Evolutionary conservation across 768 basidiomycete species (phyloP).

Genomic region (Tricholoma sp.): DNA sequence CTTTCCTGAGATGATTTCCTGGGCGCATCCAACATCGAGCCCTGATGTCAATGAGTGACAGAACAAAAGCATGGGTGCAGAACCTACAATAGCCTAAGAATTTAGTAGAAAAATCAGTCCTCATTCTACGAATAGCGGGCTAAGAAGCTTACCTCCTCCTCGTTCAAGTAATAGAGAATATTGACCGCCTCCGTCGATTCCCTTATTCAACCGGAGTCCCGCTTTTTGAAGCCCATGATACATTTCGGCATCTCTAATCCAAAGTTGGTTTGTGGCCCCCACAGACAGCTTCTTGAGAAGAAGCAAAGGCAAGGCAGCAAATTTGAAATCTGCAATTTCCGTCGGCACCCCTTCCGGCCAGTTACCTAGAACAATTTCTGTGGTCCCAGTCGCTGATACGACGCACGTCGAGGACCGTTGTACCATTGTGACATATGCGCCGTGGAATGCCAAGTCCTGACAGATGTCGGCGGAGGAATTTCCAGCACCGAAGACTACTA

Average conservation of each 20-base stretch:
- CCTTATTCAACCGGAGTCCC: constrained; percentile 32
- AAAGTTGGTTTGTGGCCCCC: constrained; percentile 12
- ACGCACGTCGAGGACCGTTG: constrained; percentile 37
- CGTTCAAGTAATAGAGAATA: constrained; percentile 23
- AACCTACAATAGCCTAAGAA: constrained; percentile 13
- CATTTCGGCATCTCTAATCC: constrained; percentile 27
- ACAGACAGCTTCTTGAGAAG: constrained; percentile 17
- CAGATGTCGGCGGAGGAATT: constrained; percentile 34
- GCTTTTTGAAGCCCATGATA: constrained; percentile 28
- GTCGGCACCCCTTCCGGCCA: constrained; percentile 17
- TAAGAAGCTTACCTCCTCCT: constrained; percentile 23
- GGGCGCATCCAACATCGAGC: constrained; percentile 44
- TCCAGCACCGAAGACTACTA: constrained; percentile 38
- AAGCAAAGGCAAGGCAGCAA: constrained; percentile 16
- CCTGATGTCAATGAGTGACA: constrained; percentile 12
- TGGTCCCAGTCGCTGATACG: constrained; percentile 7
- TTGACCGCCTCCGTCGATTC: constrained; percentile 26
- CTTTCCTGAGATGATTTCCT: constrained; percentile 48
- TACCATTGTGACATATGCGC: constrained; percentile 36
- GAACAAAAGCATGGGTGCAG: neutral
- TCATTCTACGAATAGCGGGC: neutral
- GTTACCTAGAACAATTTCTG: neutral
- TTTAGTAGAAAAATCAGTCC: neutral
- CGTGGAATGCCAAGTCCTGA: constrained; percentile 28
- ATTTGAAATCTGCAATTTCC: constrained; percentile 22